Evolutionary conservation across 768 basidiomycete genomes (phyloP).

Genomic region (Lactifluus hygrophoroides): DNA sequence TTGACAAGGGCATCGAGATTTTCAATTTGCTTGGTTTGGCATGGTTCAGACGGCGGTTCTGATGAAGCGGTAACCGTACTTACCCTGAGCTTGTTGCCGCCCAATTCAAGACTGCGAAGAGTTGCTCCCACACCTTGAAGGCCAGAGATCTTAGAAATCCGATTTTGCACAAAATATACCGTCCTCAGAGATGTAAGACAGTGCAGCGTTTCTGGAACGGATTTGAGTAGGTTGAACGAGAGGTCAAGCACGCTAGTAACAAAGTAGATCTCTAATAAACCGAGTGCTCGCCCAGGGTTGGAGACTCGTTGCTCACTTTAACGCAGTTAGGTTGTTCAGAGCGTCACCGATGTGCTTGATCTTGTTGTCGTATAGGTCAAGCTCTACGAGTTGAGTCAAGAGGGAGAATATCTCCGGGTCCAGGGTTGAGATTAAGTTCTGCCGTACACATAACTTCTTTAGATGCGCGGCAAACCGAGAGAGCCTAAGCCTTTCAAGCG

Average conservation of each 20-base stretch:
- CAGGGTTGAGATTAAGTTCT: constrained; percentile 70
- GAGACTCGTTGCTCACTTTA: constrained; percentile 40
- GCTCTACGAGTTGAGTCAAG: constrained; percentile 67
- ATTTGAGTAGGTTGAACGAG: constrained; percentile 86
- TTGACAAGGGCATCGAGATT: constrained; percentile 71
- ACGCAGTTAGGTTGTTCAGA: constrained; percentile 44
- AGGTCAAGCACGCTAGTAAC: constrained; percentile 68
- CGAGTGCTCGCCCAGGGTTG: neutral
- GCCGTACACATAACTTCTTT: constrained; percentile 71
- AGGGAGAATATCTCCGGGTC: constrained; percentile 63
- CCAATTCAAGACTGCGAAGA: constrained; percentile 80
- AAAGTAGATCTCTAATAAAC: neutral
- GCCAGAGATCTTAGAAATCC: constrained; percentile 70
- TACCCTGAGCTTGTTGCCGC: constrained; percentile 88
- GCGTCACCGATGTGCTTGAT: constrained; percentile 66
- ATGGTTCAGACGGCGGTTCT: neutral
- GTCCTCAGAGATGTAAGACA: constrained; percentile 56
- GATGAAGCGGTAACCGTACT: constrained; percentile 25
- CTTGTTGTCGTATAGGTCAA: constrained; percentile 96
- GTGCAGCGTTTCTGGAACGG: constrained; percentile 54
- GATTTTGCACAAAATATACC: constrained; percentile 95
- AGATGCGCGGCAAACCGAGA: constrained; percentile 63
- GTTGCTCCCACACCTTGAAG: constrained; percentile 47
- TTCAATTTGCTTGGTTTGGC: constrained; percentile 63
- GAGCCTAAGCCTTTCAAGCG: constrained; percentile 58